Base-by-base conservation (phyloP, 441 rosid genomes). In the Aleurites moluccanus region DNA sequence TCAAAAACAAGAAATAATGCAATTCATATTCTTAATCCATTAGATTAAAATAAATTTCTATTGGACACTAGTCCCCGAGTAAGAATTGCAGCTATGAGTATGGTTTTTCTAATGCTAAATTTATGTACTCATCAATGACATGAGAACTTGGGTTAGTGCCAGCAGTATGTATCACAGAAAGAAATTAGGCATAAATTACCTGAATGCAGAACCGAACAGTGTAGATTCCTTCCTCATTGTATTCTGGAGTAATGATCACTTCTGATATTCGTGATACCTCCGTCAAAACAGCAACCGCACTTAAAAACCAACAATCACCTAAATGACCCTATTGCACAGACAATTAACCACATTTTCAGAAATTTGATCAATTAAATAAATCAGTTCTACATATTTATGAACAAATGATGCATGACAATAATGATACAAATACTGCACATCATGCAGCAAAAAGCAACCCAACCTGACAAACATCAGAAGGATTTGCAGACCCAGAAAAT, bases 391-490 rank as follows among this genome's bases (percentile, higher is more conserved):
- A 77, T 73, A 33, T 57, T 25, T 14, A 56, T 40, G 60, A 76
- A 67, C 60, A 62, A 78, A 68, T 69, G 25, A 69, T 52, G 53
- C n/a, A 70, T 8, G 28, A 14, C 8, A 47, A 21, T 65, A 50
- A 60, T 65, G 30, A 66, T 55, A n/a, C 38, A 38, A 68, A 25
- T 59, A 68, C 35, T 62, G 74, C 28, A 84, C 66, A 23, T 21
- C 67, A 78, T 52, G 53, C 80, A 44, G 70, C 60, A 69, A 69
- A 74, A 42, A 42, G 62, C 62, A 72, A 72, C 27, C 84, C 77
- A 80, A 97, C 99, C 99, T 97, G 99, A 82, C 99, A 97, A 89
- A 97, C 99, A 89, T 97, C 99, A 63, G 99, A 94, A 6, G 99
- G 98, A 85, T 97, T 92, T 49, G 96, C 97, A 77, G 85, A 82